Conservation (phyloP, 306 rosid genomes). For the Corylus heterophylla region DNA sequence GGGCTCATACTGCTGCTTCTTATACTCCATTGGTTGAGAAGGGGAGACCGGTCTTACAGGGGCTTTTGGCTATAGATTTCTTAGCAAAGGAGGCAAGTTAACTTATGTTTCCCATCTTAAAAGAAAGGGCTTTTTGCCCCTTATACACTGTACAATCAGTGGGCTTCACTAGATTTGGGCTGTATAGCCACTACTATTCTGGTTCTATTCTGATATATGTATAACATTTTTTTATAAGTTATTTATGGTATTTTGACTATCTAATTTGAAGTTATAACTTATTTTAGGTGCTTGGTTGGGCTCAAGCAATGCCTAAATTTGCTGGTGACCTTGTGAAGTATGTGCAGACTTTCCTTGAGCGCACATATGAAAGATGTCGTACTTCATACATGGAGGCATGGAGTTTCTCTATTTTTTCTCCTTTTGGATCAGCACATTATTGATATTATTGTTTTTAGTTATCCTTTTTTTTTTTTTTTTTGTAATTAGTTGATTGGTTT, state of each 20-base stretch:
- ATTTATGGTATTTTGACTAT: conserved; percentile 19
- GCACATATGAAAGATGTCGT: conserved; percentile 96
- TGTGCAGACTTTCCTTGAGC: conserved; percentile 94
- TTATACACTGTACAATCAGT: not conserved
- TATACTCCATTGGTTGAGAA: conserved; percentile 83
- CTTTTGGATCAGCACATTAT: not conserved
- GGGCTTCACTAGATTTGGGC: conserved; percentile 2
- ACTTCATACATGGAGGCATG: conserved; percentile 97
- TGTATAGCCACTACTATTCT: not conserved
- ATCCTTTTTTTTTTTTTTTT: not conserved
- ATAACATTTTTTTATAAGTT: conserved; percentile 19
- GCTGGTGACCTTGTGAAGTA: conserved; percentile 88
- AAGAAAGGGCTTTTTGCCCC: not conserved
- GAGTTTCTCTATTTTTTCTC: conserved; percentile 11
- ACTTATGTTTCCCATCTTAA: not conserved
- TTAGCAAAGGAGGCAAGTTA: conserved; percentile 85
- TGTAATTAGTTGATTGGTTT: not conserved
- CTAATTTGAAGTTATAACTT: conserved; percentile 23
- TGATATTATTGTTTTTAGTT: not conserved
- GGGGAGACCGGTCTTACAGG: conserved; percentile 97
- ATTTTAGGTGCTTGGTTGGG: conserved; percentile 98
- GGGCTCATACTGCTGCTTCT: conserved; percentile 78
- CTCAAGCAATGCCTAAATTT: conserved; percentile 98
- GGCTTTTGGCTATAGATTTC: conserved; percentile 91
- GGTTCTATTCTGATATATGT: not conserved